phyloP scores from a whole-genome alignment of 371 early-diverging fungal genomes.

The Massospora cicadina region DNA sequence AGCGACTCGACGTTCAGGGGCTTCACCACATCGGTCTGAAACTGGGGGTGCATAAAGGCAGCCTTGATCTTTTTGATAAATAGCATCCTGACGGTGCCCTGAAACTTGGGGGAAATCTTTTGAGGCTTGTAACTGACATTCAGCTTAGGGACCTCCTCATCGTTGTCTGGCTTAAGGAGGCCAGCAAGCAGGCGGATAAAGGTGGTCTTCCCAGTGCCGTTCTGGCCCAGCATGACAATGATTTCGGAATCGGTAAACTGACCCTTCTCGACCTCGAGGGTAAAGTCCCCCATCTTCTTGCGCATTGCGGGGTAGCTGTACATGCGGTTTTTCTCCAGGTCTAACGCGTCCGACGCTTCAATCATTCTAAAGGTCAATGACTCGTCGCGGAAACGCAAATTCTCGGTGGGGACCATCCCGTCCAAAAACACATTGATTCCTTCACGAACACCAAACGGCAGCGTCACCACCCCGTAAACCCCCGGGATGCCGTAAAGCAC shows the following conservation, averaged over 20 bases:
- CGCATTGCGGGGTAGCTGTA: constrained; percentile 80
- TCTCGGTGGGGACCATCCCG: constrained; percentile 98
- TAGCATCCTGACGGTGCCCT: constrained; percentile 89
- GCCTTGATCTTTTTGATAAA: constrained; percentile 86
- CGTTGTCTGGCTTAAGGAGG: constrained; percentile 64
- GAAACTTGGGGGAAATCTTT: constrained; percentile 96
- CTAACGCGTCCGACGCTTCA: constrained; percentile 64
- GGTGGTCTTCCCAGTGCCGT: constrained; percentile 99
- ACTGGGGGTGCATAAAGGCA: constrained; percentile 87
- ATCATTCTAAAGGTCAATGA: constrained; percentile 89
- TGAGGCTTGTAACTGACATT: constrained; percentile 97
- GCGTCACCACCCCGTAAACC: constrained; percentile 98
- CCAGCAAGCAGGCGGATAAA: constrained; percentile 96
- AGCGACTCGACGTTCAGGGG: constrained; percentile 88
- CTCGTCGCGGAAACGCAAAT: constrained; percentile 98
- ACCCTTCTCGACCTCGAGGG: constrained; percentile 65
- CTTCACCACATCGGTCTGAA: constrained; percentile 96
- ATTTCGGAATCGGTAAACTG: constrained; percentile 96
- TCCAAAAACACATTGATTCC: constrained; percentile 99
- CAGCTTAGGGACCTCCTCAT: constrained; percentile 60
- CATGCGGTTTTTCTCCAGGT: constrained; percentile 32
- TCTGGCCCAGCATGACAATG: constrained; percentile 98
- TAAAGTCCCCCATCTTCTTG: constrained; percentile 73
- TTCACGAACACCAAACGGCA: constrained; percentile 96
- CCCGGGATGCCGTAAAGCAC: constrained; percentile 97